phyloP scores from a whole-genome alignment of 2,329 filamentous ascomycete genomes.

The Alternaria conjuncta region DNA sequence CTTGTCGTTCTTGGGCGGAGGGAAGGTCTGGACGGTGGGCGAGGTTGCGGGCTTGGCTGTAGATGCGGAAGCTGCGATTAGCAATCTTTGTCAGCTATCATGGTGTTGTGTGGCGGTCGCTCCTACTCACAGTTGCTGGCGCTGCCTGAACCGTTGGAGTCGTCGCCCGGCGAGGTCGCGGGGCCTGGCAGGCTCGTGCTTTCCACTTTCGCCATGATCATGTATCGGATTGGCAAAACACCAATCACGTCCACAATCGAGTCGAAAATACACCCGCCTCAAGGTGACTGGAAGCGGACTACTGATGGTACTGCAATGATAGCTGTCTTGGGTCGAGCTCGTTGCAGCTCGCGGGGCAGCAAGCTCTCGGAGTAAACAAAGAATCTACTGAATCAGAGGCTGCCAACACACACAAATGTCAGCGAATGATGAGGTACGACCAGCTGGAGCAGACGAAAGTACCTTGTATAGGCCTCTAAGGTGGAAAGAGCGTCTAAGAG shows the following conservation, averaged over 20 bases:
- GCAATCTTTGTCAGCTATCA: conserved; percentile 24
- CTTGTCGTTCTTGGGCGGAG: conserved; percentile 95
- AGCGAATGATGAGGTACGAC: conserved; percentile 17
- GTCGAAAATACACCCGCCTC: neutral
- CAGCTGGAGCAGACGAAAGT: conserved; percentile 5
- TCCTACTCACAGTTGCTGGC: conserved; percentile 43
- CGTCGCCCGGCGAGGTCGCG: conserved; percentile 36
- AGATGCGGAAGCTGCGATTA: conserved; percentile 38
- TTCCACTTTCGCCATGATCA: conserved; percentile 35
- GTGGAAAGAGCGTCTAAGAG: conserved; percentile 9
- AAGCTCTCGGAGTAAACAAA: conserved; percentile 32
- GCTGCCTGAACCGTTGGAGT: conserved; percentile 34
- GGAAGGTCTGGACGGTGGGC: conserved; percentile 57
- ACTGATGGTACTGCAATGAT: conserved; percentile 3
- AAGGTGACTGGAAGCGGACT: conserved; percentile 3
- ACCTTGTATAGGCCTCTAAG: conserved; percentile 23
- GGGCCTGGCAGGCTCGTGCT: conserved; percentile 35
- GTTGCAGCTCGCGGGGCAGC: conserved; percentile 20
- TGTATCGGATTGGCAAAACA: conserved; percentile 19
- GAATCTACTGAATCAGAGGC: conserved; percentile 25
- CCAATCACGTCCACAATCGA: conserved; percentile 14
- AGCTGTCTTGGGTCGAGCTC: conserved; percentile 14
- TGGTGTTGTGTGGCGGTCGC: neutral
- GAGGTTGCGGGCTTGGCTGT: conserved; percentile 41
- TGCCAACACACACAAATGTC: conserved; percentile 29